phyloP scores from a whole-genome alignment of 345 rosid species.

The Eucalyptus fibrosa region DNA sequence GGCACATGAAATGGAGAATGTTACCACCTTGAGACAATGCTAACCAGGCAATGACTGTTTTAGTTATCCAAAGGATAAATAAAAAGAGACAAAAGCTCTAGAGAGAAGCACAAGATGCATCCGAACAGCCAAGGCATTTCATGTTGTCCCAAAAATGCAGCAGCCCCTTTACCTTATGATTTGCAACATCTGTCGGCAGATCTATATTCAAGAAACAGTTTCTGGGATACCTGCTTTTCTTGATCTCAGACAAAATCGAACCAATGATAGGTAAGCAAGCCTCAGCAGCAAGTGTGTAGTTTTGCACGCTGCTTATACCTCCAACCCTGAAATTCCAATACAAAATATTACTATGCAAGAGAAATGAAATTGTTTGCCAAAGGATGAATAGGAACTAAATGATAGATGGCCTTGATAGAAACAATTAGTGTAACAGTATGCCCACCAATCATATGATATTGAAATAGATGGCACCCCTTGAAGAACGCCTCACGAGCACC shows the following conservation, averaged over 20 bases:
- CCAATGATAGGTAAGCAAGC: slow-evolving; percentile 74
- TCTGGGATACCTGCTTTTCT: slow-evolving; percentile 40
- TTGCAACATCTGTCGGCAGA: slow-evolving; percentile 59
- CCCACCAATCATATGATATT: slow-evolving; percentile 77
- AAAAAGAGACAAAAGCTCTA: not conserved
- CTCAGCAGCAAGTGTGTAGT: slow-evolving; percentile 63
- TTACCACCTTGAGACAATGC: not conserved
- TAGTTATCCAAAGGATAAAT: not conserved
- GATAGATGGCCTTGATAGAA: not conserved
- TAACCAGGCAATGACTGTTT: not conserved
- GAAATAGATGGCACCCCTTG: slow-evolving; percentile 60
- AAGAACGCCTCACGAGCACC: slow-evolving; percentile 96
- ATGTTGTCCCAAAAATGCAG: not conserved
- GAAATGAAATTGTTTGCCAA: not conserved
- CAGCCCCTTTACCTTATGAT: slow-evolving; percentile 53
- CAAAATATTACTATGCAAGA: not conserved
- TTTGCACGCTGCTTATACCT: slow-evolving; percentile 38
- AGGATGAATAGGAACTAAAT: not conserved
- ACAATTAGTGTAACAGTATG: not conserved
- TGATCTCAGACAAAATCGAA: slow-evolving; percentile 41
- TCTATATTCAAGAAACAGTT: slow-evolving; percentile 70
- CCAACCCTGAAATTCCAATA: slow-evolving; percentile 36
- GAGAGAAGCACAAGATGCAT: not conserved
- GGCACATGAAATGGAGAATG: not conserved
- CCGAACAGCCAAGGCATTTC: not conserved